Conservation (phyloP, 2,329 filamentous ascomycete species). For the Trichoderma asperellum region DNA sequence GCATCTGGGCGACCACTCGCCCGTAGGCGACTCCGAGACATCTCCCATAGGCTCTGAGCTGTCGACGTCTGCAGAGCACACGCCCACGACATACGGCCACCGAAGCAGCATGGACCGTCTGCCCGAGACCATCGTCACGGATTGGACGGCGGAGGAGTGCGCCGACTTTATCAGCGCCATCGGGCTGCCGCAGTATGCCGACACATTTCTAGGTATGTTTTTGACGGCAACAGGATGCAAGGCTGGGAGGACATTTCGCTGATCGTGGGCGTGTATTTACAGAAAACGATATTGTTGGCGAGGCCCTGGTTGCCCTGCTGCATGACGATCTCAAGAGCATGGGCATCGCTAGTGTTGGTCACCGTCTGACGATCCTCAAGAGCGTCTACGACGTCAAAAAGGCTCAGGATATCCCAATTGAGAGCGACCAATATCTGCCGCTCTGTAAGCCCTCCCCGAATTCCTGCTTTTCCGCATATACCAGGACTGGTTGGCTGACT, state of each 20-base stretch:
- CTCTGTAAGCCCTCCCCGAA: conserved; percentile 63
- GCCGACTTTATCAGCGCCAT: conserved; percentile 84
- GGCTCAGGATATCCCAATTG: conserved; percentile 87
- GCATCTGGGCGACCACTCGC: conserved; percentile 69
- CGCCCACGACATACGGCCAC: conserved; percentile 76
- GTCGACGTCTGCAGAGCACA: conserved; percentile 71
- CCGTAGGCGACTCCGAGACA: conserved; percentile 68
- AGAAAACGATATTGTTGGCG: conserved; percentile 95
- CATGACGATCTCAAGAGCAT: conserved; percentile 96
- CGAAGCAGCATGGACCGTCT: conserved; percentile 66
- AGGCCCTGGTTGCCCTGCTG: conserved; percentile 83
- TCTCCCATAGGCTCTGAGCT: conserved; percentile 74
- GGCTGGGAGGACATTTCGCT: neutral
- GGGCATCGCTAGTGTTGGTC: conserved; percentile 89
- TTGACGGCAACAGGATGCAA: conserved; percentile 41
- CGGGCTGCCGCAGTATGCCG: conserved; percentile 80
- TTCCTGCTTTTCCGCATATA: neutral
- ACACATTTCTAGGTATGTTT: conserved; percentile 77
- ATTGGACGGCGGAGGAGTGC: conserved; percentile 85
- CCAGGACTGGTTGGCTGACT: conserved; percentile 22
- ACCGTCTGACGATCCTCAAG: conserved; percentile 92
- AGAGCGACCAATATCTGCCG: conserved; percentile 91
- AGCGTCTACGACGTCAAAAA: conserved; percentile 96
- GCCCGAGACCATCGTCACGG: conserved; percentile 74
- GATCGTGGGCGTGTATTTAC: conserved; percentile 34